Conservation (phyloP, 2,329 filamentous ascomycete genomes). For the Trichothecium roseum region DNA sequence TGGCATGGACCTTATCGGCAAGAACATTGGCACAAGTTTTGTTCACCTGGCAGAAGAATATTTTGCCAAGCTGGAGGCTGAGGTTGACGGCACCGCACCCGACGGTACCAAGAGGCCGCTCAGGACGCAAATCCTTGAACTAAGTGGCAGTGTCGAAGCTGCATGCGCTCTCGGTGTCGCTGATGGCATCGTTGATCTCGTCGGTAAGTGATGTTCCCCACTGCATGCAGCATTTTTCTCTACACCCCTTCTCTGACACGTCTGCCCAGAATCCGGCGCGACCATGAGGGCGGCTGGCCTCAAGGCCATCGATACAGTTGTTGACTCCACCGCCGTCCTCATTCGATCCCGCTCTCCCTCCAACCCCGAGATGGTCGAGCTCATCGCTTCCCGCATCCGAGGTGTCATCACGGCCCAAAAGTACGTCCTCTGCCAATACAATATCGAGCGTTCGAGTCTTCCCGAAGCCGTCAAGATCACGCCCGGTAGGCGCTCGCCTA, state of each 20-base stretch:
- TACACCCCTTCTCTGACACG: neutral
- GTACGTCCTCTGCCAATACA: constrained; percentile 95
- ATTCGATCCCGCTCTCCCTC: constrained; percentile 83
- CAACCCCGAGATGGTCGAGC: constrained; percentile 68
- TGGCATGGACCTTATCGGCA: constrained; percentile 73
- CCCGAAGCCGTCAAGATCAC: constrained; percentile 64
- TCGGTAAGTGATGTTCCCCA: constrained; percentile 52
- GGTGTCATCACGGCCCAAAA: constrained; percentile 93
- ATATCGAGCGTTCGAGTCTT: constrained; percentile 65
- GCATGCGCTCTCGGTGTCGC: constrained; percentile 92
- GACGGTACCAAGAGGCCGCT: constrained; percentile 46
- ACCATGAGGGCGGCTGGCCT: constrained; percentile 95
- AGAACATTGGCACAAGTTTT: constrained; percentile 93
- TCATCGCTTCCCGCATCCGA: constrained; percentile 77
- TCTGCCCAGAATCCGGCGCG: constrained; percentile 73
- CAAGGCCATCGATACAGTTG: constrained; percentile 87
- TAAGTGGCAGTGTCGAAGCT: constrained; percentile 94
- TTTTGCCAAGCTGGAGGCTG: constrained; percentile 66
- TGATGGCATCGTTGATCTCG: constrained; percentile 93
- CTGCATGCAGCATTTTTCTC: neutral
- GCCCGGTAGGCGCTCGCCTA: constrained; percentile 87
- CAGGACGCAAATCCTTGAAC: constrained; percentile 81
- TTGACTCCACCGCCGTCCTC: constrained; percentile 77
- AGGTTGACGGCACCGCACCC: constrained; percentile 28
- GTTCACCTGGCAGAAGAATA: constrained; percentile 74